Percentiles rank a stretch among this genome's conserved stretches.
These are phyloP conservation scores for Wickerhamiella shivajii DNA, from an alignment of 805 yeast genomes.

Conservation along the genomic window DNA sequence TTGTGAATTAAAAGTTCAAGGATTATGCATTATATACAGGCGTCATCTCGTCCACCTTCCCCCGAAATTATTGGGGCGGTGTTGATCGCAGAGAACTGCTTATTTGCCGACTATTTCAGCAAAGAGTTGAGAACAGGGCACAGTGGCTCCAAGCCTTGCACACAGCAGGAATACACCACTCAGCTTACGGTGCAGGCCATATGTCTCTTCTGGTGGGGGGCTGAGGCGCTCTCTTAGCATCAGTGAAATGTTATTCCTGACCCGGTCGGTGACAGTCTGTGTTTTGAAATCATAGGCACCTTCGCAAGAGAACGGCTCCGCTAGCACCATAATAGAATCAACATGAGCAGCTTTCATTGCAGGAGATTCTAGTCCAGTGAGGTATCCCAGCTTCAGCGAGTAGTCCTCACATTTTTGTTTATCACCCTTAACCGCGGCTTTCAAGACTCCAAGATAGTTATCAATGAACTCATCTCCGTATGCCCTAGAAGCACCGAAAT, in stretches of 20 bases:
- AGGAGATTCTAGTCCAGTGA: constrained; percentile 80
- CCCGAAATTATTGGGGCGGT: too few relatives aligned
- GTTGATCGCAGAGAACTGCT: neutral
- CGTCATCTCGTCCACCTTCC: too few relatives aligned
- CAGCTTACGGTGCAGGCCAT: constrained; percentile 86
- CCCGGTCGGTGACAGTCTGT: constrained; percentile 91
- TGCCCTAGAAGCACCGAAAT: constrained; percentile 89
- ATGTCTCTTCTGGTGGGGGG: constrained; percentile 98
- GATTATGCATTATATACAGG: too few relatives aligned
- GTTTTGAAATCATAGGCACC: constrained; percentile 50
- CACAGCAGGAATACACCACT: constrained; percentile 89
- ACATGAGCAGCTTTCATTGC: constrained; percentile 87
- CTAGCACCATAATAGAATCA: constrained; percentile 76
- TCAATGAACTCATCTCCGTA: constrained; percentile 52
- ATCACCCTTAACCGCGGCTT: constrained; percentile 62
- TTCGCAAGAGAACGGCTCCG: constrained; percentile 68
- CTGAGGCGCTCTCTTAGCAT: constrained; percentile 86
- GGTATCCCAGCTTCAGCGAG: constrained; percentile 65
- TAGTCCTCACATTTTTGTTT: constrained; percentile 45
- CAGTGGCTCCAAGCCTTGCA: constrained; percentile 67
- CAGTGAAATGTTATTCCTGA: constrained; percentile 68
- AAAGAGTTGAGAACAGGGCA: constrained; percentile 68
- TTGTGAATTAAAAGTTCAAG: too few relatives aligned
- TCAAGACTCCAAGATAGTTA: constrained; percentile 54
- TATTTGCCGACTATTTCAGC: constrained; percentile 49